Evolutionary conservation across 2,329 filamentous ascomycete genomes (phyloP).

Genomic region (Pseudogymnoascus sp.): DNA sequence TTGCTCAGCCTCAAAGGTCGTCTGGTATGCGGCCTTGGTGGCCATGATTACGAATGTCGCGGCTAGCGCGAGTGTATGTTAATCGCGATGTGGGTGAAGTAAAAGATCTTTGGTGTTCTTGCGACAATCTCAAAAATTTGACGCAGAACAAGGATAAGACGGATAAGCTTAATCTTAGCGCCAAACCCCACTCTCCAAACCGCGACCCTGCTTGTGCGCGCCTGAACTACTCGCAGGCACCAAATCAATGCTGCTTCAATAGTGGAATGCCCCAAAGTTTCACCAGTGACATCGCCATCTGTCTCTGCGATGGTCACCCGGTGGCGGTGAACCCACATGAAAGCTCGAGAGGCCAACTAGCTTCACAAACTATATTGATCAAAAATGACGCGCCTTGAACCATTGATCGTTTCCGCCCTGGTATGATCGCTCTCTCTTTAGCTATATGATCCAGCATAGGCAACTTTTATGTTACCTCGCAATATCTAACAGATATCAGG

Average conservation of each 20-base stretch:
- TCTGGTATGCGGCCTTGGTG: slow-evolving; percentile 61
- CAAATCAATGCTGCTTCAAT: not conserved
- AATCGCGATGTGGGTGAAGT: not conserved
- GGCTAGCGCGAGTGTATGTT: not conserved
- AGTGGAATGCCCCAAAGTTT: not conserved
- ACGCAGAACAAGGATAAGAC: slow-evolving; percentile 10
- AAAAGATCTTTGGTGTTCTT: slow-evolving; percentile 10
- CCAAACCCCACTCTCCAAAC: slow-evolving; percentile 7
- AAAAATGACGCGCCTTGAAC: slow-evolving; percentile 22
- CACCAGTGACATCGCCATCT: not conserved
- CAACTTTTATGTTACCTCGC: not conserved
- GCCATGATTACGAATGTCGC: slow-evolving; percentile 43
- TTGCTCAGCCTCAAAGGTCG: slow-evolving; percentile 77
- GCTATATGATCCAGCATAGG: not conserved
- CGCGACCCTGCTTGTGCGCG: not conserved
- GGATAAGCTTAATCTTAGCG: slow-evolving; percentile 13
- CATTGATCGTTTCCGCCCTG: slow-evolving; percentile 22
- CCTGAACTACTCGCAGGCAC: not conserved
- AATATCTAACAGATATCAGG: slow-evolving; percentile 18
- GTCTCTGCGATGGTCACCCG: not conserved
- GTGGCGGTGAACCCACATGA: not conserved
- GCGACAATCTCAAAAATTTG: slow-evolving; percentile 10
- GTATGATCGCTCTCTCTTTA: slow-evolving; percentile 15
- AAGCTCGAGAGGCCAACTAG: not conserved
- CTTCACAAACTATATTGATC: not conserved